Evolutionary conservation across 108 stramenopile species (phyloP).

Genomic region (Conticribra guillardii): DNA sequence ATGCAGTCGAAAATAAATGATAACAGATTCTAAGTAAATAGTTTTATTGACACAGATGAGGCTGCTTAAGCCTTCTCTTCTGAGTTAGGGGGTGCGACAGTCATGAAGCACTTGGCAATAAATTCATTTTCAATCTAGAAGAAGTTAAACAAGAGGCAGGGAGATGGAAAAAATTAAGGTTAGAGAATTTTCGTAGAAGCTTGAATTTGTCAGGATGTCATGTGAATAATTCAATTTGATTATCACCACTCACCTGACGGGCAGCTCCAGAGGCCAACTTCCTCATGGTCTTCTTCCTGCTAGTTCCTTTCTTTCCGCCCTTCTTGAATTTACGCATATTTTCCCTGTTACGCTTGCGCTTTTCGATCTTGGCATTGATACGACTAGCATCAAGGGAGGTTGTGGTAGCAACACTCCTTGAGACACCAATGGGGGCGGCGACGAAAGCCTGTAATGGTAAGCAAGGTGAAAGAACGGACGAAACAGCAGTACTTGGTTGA

Average conservation of each 20-base stretch:
- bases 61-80: constrained; percentile 46
- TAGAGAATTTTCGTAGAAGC: background rate
- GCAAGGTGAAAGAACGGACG: background rate
- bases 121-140: constrained; percentile 77
- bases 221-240: no score
- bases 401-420: constrained; percentile 23
- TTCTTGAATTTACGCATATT: constrained; percentile 91
- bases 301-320: constrained; percentile 73
- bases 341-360: constrained; percentile 90
- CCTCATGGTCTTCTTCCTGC: constrained; percentile 85
- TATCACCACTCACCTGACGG: constrained; percentile 54
- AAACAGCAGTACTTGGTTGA: background rate
- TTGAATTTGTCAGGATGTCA: no score
- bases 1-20: no score
- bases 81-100: constrained; percentile 66
- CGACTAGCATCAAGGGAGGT: constrained; percentile 77
- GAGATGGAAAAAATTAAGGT: background rate
- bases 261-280: constrained; percentile 72
- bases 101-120: constrained; percentile 87
- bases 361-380: constrained; percentile 88
- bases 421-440: constrained; percentile 26
- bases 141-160: background rate
- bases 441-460: constrained; percentile 38
- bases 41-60: background rate
- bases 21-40: background rate